phyloP scores from a whole-genome alignment of 257 asterid genomes.

The Nicotiana undulata region DNA sequence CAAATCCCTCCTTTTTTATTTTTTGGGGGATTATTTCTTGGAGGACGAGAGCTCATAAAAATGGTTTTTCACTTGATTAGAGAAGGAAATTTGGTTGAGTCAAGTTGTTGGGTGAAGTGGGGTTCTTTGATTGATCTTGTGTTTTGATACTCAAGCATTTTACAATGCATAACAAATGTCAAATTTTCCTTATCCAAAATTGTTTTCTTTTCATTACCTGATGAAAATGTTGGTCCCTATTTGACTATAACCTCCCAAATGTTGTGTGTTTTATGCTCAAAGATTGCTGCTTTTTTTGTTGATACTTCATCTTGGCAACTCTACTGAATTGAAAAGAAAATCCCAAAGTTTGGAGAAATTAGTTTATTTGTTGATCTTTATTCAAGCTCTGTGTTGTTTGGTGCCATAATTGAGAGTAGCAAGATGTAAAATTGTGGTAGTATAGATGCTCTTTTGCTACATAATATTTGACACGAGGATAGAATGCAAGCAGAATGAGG shows the following conservation, averaged over 20 bases:
- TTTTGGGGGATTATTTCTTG: too few relatives aligned
- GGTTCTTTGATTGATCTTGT: constrained; percentile 19
- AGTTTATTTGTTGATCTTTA: neutral
- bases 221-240: constrained; percentile 4
- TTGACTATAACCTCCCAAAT: neutral
- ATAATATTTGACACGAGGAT: neutral
- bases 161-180: constrained; percentile 30
- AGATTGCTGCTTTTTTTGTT: neutral
- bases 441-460: neutral
- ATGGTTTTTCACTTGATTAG: too few relatives aligned
- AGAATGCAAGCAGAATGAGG: neutral
- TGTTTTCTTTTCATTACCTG: constrained; percentile 28
- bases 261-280: neutral
- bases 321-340: constrained; percentile 6
- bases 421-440: neutral
- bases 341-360: neutral
- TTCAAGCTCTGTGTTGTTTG: neutral
- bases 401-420: neutral
- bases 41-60: too few relatives aligned
- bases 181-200: constrained; percentile 15
- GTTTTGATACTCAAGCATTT: neutral
- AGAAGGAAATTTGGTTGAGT: too few relatives aligned
- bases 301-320: constrained; percentile 7
- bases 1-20: too few relatives aligned
- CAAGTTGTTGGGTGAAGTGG: too few relatives aligned